These are phyloP conservation scores for Suhomyces atakaporum DNA, from an alignment of 1,139 yeast genomes.

Conservation along the genomic window DNA sequence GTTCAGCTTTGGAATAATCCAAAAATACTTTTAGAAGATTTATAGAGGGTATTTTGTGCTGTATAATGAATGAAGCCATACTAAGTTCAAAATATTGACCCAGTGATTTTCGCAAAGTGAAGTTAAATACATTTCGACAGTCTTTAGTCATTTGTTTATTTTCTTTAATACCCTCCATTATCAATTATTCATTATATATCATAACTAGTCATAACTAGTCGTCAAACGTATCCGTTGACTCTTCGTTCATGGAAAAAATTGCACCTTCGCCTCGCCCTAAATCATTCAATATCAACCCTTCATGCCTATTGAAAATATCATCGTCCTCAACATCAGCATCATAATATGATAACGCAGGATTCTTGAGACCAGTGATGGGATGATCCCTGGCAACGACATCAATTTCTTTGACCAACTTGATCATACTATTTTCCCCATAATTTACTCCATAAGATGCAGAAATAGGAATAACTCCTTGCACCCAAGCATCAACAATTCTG, in stretches of 20 bases:
- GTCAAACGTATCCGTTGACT: background rate
- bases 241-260: conserved; percentile 9
- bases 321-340: conserved; percentile 31
- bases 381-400: conserved; percentile 45
- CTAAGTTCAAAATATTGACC: too few species aligned
- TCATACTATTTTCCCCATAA: conserved; percentile 66
- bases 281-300: conserved; percentile 31
- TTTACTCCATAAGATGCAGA: conserved; percentile 53
- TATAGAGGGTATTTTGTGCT: too few species aligned
- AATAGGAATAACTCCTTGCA: conserved; percentile 49
- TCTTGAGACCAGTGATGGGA: conserved; percentile 45
- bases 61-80: too few species aligned
- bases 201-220: background rate
- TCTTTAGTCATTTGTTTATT: too few species aligned
- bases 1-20: too few species aligned
- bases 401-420: conserved; percentile 53
- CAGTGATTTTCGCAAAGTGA: too few species aligned
- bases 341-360: conserved; percentile 48
- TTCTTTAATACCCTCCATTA: too few species aligned
- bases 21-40: too few species aligned
- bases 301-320: conserved; percentile 35
- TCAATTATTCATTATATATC: background rate
- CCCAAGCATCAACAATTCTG: conserved; percentile 60
- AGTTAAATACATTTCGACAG: too few species aligned
- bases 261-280: conserved; percentile 11